A percentile compares a stretch with the other conserved stretches of the same genome.
These are phyloP conservation scores for Annulohypoxylon truncatum DNA, from an alignment of 2,329 filamentous ascomycete species.

Conservation along the genomic window DNA sequence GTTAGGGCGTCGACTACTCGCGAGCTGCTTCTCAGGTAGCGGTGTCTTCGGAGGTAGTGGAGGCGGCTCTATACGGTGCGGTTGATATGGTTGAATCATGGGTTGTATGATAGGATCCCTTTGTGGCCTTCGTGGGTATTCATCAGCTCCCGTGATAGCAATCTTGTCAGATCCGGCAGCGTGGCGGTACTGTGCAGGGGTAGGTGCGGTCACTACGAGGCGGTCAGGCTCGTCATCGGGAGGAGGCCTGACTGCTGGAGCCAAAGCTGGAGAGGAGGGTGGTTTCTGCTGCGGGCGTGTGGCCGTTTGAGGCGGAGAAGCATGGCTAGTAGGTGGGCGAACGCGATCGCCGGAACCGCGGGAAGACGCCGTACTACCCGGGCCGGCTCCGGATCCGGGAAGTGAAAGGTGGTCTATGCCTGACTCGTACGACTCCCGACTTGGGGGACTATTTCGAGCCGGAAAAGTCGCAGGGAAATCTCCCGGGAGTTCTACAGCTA, in stretches of 20 bases:
- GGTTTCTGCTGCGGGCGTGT: slow-evolving; percentile 45
- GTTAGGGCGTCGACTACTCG: slow-evolving; percentile 50
- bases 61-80: slow-evolving; percentile 69
- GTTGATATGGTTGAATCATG: slow-evolving; percentile 47
- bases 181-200: slow-evolving; percentile 68
- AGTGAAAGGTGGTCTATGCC: slow-evolving; percentile 63
- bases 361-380: slow-evolving; percentile 57
- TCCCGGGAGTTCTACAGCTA: slow-evolving; percentile 69
- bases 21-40: slow-evolving; percentile 64
- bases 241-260: slow-evolving; percentile 41
- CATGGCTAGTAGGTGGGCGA: slow-evolving; percentile 50
- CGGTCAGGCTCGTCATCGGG: slow-evolving; percentile 62
- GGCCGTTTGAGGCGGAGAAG: slow-evolving; percentile 49
- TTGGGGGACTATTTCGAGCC: slow-evolving; percentile 54
- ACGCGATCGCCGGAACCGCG: slow-evolving; percentile 63
- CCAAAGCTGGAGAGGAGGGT: slow-evolving; percentile 37
- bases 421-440: slow-evolving; percentile 68
- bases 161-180: slow-evolving; percentile 76
- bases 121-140: slow-evolving; percentile 61
- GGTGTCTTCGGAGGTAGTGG: slow-evolving; percentile 83
- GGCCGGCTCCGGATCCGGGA: slow-evolving; percentile 44
- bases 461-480: slow-evolving; percentile 60
- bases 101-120: slow-evolving; percentile 43
- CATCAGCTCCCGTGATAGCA: slow-evolving; percentile 69
- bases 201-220: slow-evolving; percentile 67